Evolutionary conservation across 2,329 filamentous ascomycete genomes (phyloP), one percentile per base, ranked within the genome.

Genomic region (Diaporthe humulicola): DNA sequence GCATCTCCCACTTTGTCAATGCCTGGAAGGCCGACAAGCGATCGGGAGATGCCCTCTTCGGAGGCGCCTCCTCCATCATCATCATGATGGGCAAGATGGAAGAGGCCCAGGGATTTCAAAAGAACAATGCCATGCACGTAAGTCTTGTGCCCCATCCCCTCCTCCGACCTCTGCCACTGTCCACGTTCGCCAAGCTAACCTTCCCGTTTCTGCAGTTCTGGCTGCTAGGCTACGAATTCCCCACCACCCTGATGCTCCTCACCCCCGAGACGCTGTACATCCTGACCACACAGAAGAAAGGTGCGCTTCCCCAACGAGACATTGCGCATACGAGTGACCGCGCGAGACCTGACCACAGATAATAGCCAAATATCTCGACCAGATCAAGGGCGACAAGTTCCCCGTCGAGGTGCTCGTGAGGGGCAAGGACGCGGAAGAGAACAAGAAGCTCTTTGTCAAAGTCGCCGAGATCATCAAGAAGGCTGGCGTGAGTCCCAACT

Each of bases 141-240:
- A 83, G 78, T 77, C 58, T 56, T 38, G 19, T 22, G 25, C 33
- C 38, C 28, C 72, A 60, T 50, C 28, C 38, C 48, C 50, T 36
- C 33, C n/a, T 56, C 52, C 33, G 36, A 30, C n/a, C 36, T 40
- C 9, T 33, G 42, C 14, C 17, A n/a, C n/a, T 6, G 57, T 64
- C 38, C 45, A 50, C 60, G 42, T 48, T 50, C 67, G 50, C 73
- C 67, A 38, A 33, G 61, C 73, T 76, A 70, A 74, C 28, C 22
- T 58, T 30, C 25, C 69, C 54, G 17, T 33, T 61, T 70, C 25
- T 70, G 66, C 84, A 98, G 96, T 98, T 98, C 85, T 99, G 97
- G 97, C 90, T 99, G 73, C 91, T 99, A 77, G 97, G 97, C 80
- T 99, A 99, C 88, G 97, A 99, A 84, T 99, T 99, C 82, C 97